Conservation (phyloP, 495 filamentous ascomycete species). For the Hypoxylon lienhwacheense region DNA sequence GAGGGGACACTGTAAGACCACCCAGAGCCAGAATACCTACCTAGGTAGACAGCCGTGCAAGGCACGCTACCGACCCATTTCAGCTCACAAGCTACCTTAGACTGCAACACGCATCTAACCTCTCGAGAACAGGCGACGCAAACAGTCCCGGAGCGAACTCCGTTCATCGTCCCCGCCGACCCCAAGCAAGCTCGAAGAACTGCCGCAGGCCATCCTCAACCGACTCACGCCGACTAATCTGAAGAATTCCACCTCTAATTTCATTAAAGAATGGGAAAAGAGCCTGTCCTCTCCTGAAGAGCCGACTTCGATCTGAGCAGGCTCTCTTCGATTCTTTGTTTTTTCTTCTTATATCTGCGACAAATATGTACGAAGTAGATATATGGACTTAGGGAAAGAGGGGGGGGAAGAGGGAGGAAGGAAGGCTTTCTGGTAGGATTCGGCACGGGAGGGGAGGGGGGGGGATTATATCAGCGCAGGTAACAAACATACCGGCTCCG, state of each 20-base stretch:
- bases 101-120: slow-evolving; percentile 14
- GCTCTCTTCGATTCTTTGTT: background rate
- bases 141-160: slow-evolving; percentile 42
- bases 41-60: too few relatives aligned
- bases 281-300: slow-evolving; percentile 40
- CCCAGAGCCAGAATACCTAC: background rate
- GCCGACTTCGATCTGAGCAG: slow-evolving; percentile 20
- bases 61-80: slow-evolving; percentile 16
- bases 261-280: slow-evolving; percentile 81
- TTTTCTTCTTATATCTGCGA: too few relatives aligned
- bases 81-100: slow-evolving; percentile 9
- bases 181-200: slow-evolving; percentile 56
- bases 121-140: slow-evolving; percentile 31
- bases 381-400: too few relatives aligned
- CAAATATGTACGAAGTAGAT: too few relatives aligned
- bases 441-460: too few relatives aligned
- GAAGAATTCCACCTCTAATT: slow-evolving; percentile 65
- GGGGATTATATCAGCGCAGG: too few relatives aligned
- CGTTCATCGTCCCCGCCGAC: slow-evolving; percentile 35
- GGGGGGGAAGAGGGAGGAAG: too few relatives aligned
- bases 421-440: too few relatives aligned
- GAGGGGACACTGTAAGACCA: slow-evolving; percentile 48
- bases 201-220: slow-evolving; percentile 58
- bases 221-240: slow-evolving; percentile 68
- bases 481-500: too few relatives aligned